Percentiles rank a stretch among this genome's conserved stretches.
These are phyloP conservation scores for Syncephalis plumigaleata DNA, from an alignment of 371 early-diverging fungal genomes.

Conservation along the genomic window DNA sequence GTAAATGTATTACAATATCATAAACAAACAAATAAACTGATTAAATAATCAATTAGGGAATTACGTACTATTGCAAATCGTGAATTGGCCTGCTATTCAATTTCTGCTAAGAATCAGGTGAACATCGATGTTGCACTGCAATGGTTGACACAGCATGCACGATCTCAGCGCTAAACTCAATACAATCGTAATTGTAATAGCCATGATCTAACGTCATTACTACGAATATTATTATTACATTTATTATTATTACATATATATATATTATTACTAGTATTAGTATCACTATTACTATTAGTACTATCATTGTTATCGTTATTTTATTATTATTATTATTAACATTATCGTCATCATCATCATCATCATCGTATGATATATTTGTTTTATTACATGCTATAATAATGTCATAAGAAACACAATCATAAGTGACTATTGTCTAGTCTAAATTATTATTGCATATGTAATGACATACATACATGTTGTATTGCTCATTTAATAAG, in stretches of 20 bases:
- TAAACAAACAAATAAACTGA: neutral
- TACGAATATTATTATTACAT: neutral
- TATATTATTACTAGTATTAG: neutral
- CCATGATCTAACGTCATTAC: too few species aligned
- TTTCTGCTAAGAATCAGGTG: conserved; percentile 93
- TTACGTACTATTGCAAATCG: conserved; percentile 82
- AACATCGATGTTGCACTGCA: conserved; percentile 94
- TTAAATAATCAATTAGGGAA: conserved; percentile 27
- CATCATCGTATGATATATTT: too few species aligned
- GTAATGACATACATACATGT: too few species aligned
- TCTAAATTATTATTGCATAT: too few species aligned
- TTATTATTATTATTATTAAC: too few species aligned
- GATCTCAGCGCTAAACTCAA: neutral
- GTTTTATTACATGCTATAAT: too few species aligned
- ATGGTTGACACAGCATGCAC: conserved; percentile 73
- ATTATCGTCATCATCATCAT: too few species aligned
- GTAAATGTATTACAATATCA: too few species aligned
- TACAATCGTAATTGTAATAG: too few species aligned
- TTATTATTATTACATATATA: neutral
- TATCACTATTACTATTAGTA: neutral
- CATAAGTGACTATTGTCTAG: too few species aligned
- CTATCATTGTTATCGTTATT: neutral
- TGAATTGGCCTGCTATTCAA: conserved; percentile 97
- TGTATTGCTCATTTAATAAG: too few species aligned
- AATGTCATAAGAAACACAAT: too few species aligned